Percentiles rank a stretch among this genome's conserved stretches.
phyloP scores from a whole-genome alignment of 306 rosid genomes.

The Dalbergia oliveri region DNA sequence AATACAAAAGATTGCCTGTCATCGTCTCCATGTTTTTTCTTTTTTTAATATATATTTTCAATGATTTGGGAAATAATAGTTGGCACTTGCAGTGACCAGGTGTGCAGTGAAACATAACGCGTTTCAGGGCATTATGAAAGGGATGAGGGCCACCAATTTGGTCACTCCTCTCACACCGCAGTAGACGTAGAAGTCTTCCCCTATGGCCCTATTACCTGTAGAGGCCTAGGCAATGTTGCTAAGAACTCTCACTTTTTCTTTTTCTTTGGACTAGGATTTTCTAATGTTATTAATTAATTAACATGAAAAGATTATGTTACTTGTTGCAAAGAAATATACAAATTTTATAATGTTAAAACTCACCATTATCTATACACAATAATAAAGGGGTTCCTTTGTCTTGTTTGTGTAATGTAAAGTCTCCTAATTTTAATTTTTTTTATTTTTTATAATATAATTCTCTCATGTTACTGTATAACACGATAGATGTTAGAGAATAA shows the following conservation, averaged over 20 bases:
- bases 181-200: not conserved
- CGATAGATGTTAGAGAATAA: not conserved
- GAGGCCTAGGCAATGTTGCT: not conserved
- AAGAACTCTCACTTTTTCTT: not conserved
- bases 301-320: not conserved
- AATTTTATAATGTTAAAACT: no score
- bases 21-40: no score
- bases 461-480: no score
- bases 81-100: not conserved
- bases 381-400: no score
- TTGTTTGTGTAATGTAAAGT: not conserved
- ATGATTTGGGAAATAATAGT: not conserved
- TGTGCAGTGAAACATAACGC: conserved; percentile 5
- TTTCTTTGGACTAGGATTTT: not conserved
- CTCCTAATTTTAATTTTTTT: no score
- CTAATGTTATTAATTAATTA: no score
- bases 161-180: not conserved
- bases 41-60: not conserved
- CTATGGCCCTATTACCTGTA: not conserved
- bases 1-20: not conserved
- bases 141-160: not conserved
- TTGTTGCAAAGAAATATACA: no score
- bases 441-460: no score
- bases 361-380: no score
- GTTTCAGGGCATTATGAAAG: not conserved